Percentiles rank a stretch among this genome's conserved stretches.
phyloP scores from a whole-genome alignment of 192 early-diverging fungal genomes.

The Pilobolus umbonatus region DNA sequence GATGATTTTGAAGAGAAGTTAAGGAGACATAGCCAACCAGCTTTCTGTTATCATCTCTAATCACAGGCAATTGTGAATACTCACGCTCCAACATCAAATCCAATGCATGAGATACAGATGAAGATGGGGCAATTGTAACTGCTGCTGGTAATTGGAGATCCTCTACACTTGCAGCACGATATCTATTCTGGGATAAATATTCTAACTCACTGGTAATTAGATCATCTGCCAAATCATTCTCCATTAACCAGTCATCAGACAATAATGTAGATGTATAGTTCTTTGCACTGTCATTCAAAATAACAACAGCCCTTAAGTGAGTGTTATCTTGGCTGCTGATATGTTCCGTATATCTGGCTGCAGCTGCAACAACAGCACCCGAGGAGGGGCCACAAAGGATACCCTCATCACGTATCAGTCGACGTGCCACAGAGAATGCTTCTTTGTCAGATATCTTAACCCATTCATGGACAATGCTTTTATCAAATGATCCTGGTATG shows the following conservation, averaged over 20 bases:
- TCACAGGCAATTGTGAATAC: slow-evolving; percentile 84
- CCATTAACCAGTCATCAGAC: slow-evolving; percentile 75
- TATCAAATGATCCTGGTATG: slow-evolving; percentile 50
- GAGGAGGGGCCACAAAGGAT: slow-evolving; percentile 58
- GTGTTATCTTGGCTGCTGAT: slow-evolving; percentile 25
- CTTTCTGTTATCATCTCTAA: slow-evolving; percentile 54
- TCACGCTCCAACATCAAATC: slow-evolving; percentile 77
- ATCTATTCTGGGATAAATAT: slow-evolving; percentile 58
- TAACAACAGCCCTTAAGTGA: slow-evolving; percentile 42
- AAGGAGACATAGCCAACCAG: slow-evolving; percentile 75
- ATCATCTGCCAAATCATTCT: slow-evolving; percentile 68
- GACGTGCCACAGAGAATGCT: slow-evolving; percentile 65
- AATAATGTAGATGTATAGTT: slow-evolving; percentile 68
- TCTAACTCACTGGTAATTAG: slow-evolving; percentile 50
- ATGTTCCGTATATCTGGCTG: slow-evolving; percentile 43
- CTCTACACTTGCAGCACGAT: slow-evolving; percentile 76
- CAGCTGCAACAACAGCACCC: slow-evolving; percentile 62
- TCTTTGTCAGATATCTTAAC: slow-evolving; percentile 63
- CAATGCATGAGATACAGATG: slow-evolving; percentile 57
- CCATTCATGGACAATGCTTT: slow-evolving; percentile 55
- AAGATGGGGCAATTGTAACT: slow-evolving; percentile 56
- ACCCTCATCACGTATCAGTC: slow-evolving; percentile 57
- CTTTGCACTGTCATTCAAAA: slow-evolving; percentile 64
- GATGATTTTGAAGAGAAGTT: slow-evolving; percentile 49
- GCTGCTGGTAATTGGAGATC: slow-evolving; percentile 81